Evolutionary conservation across 257 asterid species (phyloP).

Genomic region (Agastache rugosa): DNA sequence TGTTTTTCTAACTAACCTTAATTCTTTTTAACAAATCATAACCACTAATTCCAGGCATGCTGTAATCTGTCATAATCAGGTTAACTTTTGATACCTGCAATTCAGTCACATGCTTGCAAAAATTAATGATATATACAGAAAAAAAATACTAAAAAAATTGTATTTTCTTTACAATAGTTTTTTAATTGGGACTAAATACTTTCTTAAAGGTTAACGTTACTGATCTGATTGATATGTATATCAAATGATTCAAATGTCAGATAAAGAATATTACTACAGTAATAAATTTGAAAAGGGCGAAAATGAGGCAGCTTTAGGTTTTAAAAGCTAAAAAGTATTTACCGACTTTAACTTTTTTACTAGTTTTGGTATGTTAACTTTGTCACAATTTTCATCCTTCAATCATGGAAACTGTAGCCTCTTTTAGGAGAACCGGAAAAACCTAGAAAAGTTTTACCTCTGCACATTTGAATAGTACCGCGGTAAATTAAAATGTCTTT

Average conservation of each 20-base stretch:
- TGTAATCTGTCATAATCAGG: slow-evolving; percentile 69
- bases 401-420: slow-evolving; percentile 41
- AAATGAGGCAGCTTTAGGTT: slow-evolving; percentile 29
- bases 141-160: background rate
- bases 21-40: slow-evolving; percentile 69
- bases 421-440: slow-evolving; percentile 31
- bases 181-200: background rate
- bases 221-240: background rate
- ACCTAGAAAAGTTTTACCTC: slow-evolving; percentile 24
- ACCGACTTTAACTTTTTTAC: slow-evolving; percentile 35
- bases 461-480: slow-evolving; percentile 25
- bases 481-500: background rate
- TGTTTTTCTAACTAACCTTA: slow-evolving; percentile 57
- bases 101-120: background rate
- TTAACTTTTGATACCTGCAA: slow-evolving; percentile 59
- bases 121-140: background rate
- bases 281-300: background rate
- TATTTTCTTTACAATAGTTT: no score
- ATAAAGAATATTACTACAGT: slow-evolving; percentile 33
- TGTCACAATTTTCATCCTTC: slow-evolving; percentile 35
- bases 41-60: slow-evolving; percentile 76
- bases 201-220: background rate
- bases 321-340: slow-evolving; percentile 33
- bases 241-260: slow-evolving; percentile 10
- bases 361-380: slow-evolving; percentile 33